Conservation (phyloP, 2,329 filamentous ascomycete genomes). For the Fusarium nelsonii region DNA sequence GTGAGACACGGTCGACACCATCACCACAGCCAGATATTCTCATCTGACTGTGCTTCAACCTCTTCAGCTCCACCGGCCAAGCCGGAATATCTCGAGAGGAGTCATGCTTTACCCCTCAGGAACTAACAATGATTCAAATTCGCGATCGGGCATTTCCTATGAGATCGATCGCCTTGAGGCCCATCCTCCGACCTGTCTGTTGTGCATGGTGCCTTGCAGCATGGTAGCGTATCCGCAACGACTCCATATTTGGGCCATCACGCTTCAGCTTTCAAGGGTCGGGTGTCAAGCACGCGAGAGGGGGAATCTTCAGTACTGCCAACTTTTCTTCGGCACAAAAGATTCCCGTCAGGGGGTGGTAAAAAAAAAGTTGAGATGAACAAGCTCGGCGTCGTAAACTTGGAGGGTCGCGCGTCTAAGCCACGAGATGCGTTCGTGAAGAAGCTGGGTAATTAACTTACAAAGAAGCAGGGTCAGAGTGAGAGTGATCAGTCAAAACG, state of each 20-base stretch:
- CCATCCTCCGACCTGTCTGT: conserved; percentile 23
- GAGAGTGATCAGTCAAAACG: conserved; percentile 40
- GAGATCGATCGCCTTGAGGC: conserved; percentile 48
- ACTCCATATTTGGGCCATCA: conserved; percentile 38
- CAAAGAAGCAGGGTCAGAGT: not conserved
- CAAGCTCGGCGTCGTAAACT: conserved; percentile 4
- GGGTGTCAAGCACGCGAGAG: conserved; percentile 38
- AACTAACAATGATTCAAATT: conserved; percentile 47
- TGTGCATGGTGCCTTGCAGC: conserved; percentile 49
- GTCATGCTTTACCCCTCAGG: conserved; percentile 46
- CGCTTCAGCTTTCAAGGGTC: conserved; percentile 24
- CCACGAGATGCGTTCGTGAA: conserved; percentile 36
- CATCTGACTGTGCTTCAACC: conserved; percentile 49
- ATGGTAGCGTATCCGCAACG: conserved; percentile 32
- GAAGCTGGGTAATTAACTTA: not conserved
- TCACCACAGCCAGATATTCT: conserved; percentile 32
- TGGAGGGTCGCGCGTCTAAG: conserved; percentile 41
- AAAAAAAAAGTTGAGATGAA: not conserved
- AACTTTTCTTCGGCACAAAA: conserved; percentile 14
- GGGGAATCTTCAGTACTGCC: conserved; percentile 6
- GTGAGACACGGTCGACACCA: conserved; percentile 51
- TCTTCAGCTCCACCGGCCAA: conserved; percentile 41
- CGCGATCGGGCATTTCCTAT: conserved; percentile 45
- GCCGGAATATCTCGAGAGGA: conserved; percentile 19
- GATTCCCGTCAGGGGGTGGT: conserved; percentile 1